Evolutionary conservation across 2,329 filamentous ascomycete genomes (phyloP), one percentile per base, ranked within the genome.

Genomic region (Rachicladosporium sp.): DNA sequence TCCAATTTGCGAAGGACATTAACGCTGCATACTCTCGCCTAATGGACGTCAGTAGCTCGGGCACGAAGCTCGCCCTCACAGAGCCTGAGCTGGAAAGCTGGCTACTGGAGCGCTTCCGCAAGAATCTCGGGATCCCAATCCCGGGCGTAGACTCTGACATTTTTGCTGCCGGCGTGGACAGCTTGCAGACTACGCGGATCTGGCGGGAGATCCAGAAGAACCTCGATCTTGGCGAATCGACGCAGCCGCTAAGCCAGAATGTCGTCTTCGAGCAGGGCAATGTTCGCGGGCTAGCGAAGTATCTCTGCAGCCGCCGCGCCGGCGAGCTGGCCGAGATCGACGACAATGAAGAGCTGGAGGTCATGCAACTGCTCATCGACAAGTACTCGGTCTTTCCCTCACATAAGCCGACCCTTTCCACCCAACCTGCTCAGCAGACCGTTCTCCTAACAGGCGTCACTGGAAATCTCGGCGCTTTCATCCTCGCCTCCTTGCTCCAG

Each of bases 401-500:
- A 11, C 55, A 56, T 40, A 33, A 51, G 41, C 47, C 51, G 4
- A 31, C 38, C 8, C 15, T 19, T 33, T 21, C 21, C 10, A 12
- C 29, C 15, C 39, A 37, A 31, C 42, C 46, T 8, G 42, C 40
- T 3, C 37, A 50, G 36, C 34, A 48, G 35, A 50, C 55, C 27
- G 56, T 77, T 1, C 33, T 54, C 27, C 45, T 82, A 3, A 82
- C 78, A 0, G 79, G 79, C 2, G 70, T 71, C 0, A 82, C 79
- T 0, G 79, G 79, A 1, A 78, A 76, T 2, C 63, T 82, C 0
- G 79, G 79, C 1, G 66, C 73, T 0, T 76, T 80, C 46, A 60
- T 79, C 1, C 63, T 76, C 2, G 47, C 56, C 2, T 55, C 62
- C 29, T 46, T 65, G 4, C 50, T 58, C 13, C 42, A 32, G 7